Percentiles rank a stretch among this genome's conserved stretches.
These are phyloP conservation scores for Wickerhamiella musiphila DNA, from an alignment of 805 yeast genomes.

Conservation along the genomic window DNA sequence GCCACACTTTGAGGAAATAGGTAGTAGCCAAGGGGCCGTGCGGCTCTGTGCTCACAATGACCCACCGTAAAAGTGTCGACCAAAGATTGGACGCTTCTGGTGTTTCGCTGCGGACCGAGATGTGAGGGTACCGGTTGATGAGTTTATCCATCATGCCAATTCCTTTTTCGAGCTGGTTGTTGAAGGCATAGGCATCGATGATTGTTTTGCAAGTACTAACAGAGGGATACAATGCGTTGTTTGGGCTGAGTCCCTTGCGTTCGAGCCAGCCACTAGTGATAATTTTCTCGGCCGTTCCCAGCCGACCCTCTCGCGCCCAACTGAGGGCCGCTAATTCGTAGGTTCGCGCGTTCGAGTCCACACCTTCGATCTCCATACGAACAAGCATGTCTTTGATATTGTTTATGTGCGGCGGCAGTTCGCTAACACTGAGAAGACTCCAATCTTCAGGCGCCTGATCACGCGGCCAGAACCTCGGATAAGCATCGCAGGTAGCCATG, in stretches of 20 bases:
- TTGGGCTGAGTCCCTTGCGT: constrained; percentile 1
- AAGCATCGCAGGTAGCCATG: constrained; percentile 17
- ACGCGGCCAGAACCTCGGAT: constrained; percentile 17
- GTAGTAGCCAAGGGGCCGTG: constrained; percentile 5
- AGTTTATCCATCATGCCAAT: constrained; percentile 9
- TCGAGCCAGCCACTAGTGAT: constrained; percentile 17
- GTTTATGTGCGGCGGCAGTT: constrained; percentile 9
- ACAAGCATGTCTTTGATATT: constrained; percentile 14
- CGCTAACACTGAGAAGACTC: constrained; percentile 2
- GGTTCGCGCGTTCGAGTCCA: constrained; percentile 19
- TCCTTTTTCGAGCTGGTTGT: constrained; percentile 14
- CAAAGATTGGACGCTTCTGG: constrained; percentile 12
- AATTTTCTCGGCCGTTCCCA: constrained; percentile 12
- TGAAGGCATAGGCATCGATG: constrained; percentile 16
- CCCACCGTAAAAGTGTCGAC: constrained; percentile 14
- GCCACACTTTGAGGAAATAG: constrained; percentile 11
- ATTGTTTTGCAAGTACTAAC: constrained; percentile 14
- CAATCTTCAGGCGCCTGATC: neutral
- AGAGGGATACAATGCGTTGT: constrained; percentile 11
- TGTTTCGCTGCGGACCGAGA: no score
- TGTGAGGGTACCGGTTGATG: constrained; percentile 8
- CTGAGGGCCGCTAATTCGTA: constrained; percentile 20
- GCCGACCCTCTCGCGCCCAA: constrained; percentile 16
- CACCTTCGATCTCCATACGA: constrained; percentile 17
- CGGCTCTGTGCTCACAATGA: constrained; percentile 8